Base-by-base conservation (phyloP, 2,329 filamentous ascomycete genomes). In the Diaporthe batatas region DNA sequence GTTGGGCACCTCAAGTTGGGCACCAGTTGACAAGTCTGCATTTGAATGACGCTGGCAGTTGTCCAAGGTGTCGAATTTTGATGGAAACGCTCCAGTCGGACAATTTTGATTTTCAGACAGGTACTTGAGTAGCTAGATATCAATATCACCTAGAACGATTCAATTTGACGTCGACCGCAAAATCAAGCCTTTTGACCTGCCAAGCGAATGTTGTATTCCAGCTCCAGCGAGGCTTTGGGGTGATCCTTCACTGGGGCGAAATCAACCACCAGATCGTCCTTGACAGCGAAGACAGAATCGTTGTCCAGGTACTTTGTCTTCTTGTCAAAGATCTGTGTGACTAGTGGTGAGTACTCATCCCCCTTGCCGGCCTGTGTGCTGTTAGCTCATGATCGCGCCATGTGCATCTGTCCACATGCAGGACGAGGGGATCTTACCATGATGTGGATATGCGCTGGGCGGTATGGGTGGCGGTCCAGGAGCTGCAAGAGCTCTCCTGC, bases 241-340 rank as follows among this genome's bases (percentile, higher is more conserved):
- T 84, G 81, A 14, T 78, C 79, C 70, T 79, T 64, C 21, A 80
- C 53, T 1, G 81, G 81, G 58, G 78, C 77, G 72, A 84, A 84
- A 59, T 84, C 79, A 0, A 83, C 78, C 6, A 83, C 65, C 14
- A 84, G 75, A 23, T 80, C 80, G 21, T 81, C 78, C 76, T 84
- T 84, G 36, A 84, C 83, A 12, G 82, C 83, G 39, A 81, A 83
- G 5, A 83, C 82, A 0, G 82, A 81, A 73, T 84, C 83, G 5
- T 83, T 79, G 11, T 75, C 74, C 3, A 92, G 83, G 75, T 91
- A 91, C 70, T 87, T 84, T 80, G 88, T 86, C 72, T 85, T 82
- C 65, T 85, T 83, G 78, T 92, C 90, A 77, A 92, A 93, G 72
- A 93, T 91, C 78, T 93, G 91, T 0, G 91, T 92, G 1, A 90